phyloP scores from a whole-genome alignment of 345 rosid species.

The Salix exigua region DNA sequence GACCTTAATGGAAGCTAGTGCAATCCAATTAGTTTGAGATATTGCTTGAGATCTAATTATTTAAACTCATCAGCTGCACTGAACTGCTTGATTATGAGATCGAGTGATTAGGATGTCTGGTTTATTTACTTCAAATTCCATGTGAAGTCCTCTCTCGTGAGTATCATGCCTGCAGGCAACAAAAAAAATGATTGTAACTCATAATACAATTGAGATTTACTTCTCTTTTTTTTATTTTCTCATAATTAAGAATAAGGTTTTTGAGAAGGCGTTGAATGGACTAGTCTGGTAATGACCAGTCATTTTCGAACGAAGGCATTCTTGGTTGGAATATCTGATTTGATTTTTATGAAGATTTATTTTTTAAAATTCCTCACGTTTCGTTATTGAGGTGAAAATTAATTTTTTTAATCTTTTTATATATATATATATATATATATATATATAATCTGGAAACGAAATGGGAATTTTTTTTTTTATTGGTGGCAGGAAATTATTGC shows the following conservation, averaged over 20 bases:
- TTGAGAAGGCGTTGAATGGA: too few species aligned
- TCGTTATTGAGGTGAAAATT: too few species aligned
- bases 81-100: background rate
- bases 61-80: background rate
- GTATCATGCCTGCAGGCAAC: background rate
- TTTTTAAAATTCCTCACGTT: too few species aligned
- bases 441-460: background rate
- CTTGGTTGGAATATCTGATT: too few species aligned
- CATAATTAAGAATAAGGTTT: too few species aligned
- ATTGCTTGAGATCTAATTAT: conserved; percentile 4
- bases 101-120: background rate
- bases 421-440: too few species aligned
- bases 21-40: background rate
- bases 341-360: too few species aligned
- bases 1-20: background rate
- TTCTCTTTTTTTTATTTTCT: background rate
- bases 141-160: background rate
- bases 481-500: too few species aligned
- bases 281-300: too few species aligned
- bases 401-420: too few species aligned
- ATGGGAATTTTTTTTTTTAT: background rate
- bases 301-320: too few species aligned
- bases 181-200: too few species aligned
- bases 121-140: background rate
- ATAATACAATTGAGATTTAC: background rate